These are phyloP conservation scores for Geotrichum reessii DNA, from an alignment of 1,139 yeast species.

Conservation along the genomic window DNA sequence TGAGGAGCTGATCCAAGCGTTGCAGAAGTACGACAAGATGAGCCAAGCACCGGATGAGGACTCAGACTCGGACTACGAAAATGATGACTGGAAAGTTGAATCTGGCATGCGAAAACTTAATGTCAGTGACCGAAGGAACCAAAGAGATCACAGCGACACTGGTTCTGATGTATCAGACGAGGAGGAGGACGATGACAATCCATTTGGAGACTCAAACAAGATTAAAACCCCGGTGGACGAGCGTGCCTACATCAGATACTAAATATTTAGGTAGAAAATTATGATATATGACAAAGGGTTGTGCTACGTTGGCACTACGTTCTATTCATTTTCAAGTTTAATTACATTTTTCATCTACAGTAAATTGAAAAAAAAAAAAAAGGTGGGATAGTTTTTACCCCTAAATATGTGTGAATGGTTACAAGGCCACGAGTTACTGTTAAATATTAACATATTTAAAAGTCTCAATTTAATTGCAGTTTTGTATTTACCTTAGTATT, in stretches of 20 bases:
- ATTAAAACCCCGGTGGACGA: constrained; percentile 32
- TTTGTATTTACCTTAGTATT: no score
- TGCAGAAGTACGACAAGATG: constrained; percentile 60
- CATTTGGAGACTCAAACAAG: constrained; percentile 62
- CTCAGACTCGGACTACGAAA: constrained; percentile 39
- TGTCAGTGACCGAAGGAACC: constrained; percentile 33
- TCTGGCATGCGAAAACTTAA: constrained; percentile 22
- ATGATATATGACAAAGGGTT: not conserved
- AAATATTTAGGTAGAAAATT: not conserved
- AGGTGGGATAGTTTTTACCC: no score
- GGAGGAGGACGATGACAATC: constrained; percentile 46
- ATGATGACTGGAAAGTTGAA: constrained; percentile 27
- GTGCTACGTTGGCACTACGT: no score
- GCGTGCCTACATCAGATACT: constrained; percentile 14
- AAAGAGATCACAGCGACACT: constrained; percentile 33
- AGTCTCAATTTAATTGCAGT: no score
- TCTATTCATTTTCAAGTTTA: no score
- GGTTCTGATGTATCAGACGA: constrained; percentile 24
- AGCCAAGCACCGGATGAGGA: constrained; percentile 48
- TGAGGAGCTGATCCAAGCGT: constrained; percentile 73
- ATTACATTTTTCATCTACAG: no score
- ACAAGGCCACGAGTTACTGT: no score
- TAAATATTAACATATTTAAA: no score
- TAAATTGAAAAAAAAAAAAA: no score
- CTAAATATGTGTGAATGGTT: no score